Evolutionary conservation across 805 yeast species (phyloP).

Genomic region (Ogataea methanolica): DNA sequence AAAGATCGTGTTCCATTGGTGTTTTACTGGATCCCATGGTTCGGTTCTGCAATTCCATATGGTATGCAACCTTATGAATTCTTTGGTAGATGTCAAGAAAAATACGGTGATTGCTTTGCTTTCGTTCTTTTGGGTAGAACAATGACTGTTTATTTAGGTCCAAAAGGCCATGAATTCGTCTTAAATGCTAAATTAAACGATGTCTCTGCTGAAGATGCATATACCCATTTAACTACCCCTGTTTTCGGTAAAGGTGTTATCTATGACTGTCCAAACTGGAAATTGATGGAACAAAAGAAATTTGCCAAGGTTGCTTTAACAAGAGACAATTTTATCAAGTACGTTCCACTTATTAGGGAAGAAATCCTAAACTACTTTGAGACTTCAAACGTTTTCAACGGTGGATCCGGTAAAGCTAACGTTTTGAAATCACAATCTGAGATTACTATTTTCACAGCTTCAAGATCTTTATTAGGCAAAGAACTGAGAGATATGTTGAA

Average conservation of each 20-base stretch:
- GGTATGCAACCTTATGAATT: conserved; percentile 94
- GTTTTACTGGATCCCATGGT: conserved; percentile 91
- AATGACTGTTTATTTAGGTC: conserved; percentile 95
- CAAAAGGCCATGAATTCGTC: conserved; percentile 96
- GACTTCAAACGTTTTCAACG: conserved; percentile 44
- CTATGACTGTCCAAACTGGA: conserved; percentile 91
- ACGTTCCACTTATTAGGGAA: conserved; percentile 83
- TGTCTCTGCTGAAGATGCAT: conserved; percentile 95
- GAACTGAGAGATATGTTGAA: conserved; percentile 84
- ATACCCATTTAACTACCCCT: conserved; percentile 96
- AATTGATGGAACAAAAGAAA: conserved; percentile 97
- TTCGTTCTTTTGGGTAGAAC: conserved; percentile 84
- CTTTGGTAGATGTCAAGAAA: conserved; percentile 69
- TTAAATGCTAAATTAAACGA: conserved; percentile 85
- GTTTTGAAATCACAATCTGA: conserved; percentile 89
- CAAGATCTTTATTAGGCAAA: conserved; percentile 85
- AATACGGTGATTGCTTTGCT: conserved; percentile 91
- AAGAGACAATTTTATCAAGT: conserved; percentile 72
- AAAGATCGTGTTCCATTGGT: conserved; percentile 86
- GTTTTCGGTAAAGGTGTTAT: conserved; percentile 97
- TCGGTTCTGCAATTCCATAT: conserved; percentile 83
- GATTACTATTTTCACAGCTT: conserved; percentile 93
- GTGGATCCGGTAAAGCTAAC: conserved; percentile 45
- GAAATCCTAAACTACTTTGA: conserved; percentile 69
- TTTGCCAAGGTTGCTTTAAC: conserved; percentile 89